Evolutionary conservation across 179 eudicot species (phyloP), one percentile per base, ranked within the genome.

Genomic region (Pouteria campechiana): DNA sequence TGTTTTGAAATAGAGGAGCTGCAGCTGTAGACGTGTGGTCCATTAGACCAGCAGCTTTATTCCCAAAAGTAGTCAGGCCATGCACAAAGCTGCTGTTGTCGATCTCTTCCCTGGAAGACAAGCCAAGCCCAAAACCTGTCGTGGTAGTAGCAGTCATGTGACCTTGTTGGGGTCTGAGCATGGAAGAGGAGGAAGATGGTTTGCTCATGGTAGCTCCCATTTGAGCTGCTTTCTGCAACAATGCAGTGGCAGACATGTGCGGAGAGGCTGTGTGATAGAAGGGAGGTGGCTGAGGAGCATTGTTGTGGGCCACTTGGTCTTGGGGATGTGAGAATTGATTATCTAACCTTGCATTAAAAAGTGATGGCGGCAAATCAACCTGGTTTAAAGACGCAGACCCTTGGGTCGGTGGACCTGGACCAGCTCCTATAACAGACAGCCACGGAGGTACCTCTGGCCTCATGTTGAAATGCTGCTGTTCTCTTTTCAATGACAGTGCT

Each of bases 31-130:
- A 45, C 17, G 14, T 42, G 20, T 55, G 51, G 21, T 48, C 58
- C 64, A 51, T 57, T 54, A 45, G 29, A 16, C 58, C 43, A 16
- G 50, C 17, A 37, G 37, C 38, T 17, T 47, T 55, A 14, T 5
- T 32, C 7, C 41, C 32, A 8, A 53, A 54, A n/a, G 56, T 40
- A 6, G 46, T 20, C 35, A 48, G 15, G 12, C 58, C 58, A 53
- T 48, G 53, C 29, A 47, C 16, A 42, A 38, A 37, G 38, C 57
- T 23, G n/a, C 19, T 51, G 10, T 19, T n/a, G n/a, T n/a, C 41
- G 23, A 46, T 9, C 54, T 47, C 63, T 24, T 52, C 68, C 50
- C 48, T 55, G 37, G 68, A 24, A 37, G 68, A 42, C 53, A 50
- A 38, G 10, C 18, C 54, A 25, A 45, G 38, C 20, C 44, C 37